Percentiles rank a stretch among this genome's conserved stretches.
phyloP scores from a whole-genome alignment of 345 rosid genomes.

The Cochlearia excelsa region DNA sequence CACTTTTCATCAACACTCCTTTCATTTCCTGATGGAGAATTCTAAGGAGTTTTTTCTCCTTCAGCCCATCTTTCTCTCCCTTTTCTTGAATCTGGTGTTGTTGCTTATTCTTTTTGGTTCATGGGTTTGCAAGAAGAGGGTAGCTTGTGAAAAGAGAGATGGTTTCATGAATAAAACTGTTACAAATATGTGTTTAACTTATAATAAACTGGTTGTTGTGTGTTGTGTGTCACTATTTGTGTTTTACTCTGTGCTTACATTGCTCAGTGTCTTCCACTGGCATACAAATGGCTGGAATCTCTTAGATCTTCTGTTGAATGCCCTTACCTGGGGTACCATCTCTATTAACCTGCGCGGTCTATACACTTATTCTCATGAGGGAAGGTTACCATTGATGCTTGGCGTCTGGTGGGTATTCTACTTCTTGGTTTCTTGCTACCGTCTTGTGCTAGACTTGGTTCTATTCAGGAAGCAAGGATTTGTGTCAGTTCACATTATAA shows the following conservation, averaged over 20 bases:
- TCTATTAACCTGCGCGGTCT: conserved; percentile 37
- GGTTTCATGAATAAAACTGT: conserved; percentile 23
- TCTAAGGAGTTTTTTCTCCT: conserved; percentile 36
- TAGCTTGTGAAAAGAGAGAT: conserved; percentile 31
- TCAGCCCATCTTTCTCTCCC: conserved; percentile 42
- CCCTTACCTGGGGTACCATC: conserved; percentile 64
- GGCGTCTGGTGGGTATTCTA: conserved; percentile 74
- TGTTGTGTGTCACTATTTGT: conserved; percentile 52
- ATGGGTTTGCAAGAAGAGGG: conserved; percentile 38
- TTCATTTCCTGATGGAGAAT: conserved; percentile 29
- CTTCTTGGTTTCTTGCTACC: conserved; percentile 54
- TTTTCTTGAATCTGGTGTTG: conserved; percentile 44
- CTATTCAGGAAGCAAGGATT: conserved; percentile 31
- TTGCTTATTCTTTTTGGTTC: conserved; percentile 38
- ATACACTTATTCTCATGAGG: conserved; percentile 30
- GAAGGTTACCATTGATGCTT: conserved; percentile 47
- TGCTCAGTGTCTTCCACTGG: conserved; percentile 55
- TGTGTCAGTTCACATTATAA: conserved; percentile 33
- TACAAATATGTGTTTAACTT: conserved; percentile 23
- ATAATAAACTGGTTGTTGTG: conserved; percentile 40
- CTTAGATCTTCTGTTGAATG: conserved; percentile 52
- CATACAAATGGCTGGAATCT: conserved; percentile 54
- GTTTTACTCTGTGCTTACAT: conserved; percentile 44
- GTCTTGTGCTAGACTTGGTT: conserved; percentile 52
- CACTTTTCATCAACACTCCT: conserved; percentile 15